Percentiles rank a stretch among this genome's conserved stretches.
phyloP scores from a whole-genome alignment of 495 filamentous ascomycete genomes.

The Aspergillus baeticus region DNA sequence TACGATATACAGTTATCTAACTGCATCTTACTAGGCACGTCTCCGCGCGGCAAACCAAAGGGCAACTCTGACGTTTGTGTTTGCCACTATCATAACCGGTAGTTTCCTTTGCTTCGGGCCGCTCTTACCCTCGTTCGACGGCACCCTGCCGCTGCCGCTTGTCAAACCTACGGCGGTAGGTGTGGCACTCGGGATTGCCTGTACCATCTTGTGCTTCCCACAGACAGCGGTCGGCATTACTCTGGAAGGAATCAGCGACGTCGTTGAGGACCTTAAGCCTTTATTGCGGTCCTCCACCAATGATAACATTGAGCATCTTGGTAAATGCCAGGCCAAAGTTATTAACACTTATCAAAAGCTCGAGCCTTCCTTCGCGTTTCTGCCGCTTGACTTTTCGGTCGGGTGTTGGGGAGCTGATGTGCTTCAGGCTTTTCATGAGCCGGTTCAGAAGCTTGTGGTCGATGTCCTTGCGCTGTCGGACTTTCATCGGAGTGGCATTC shows the following conservation, averaged over 20 bases:
- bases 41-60: conserved; percentile 41
- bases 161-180: conserved; percentile 38
- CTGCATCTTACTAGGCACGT: too few relatives aligned
- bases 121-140: conserved; percentile 36
- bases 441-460: conserved; percentile 16
- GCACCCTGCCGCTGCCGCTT: conserved; percentile 33
- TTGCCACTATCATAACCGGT: conserved; percentile 40
- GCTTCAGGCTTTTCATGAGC: conserved; percentile 19
- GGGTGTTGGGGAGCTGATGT: conserved; percentile 23
- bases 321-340: conserved; percentile 11
- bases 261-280: conserved; percentile 28
- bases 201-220: conserved; percentile 39
- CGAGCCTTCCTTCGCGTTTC: conserved; percentile 23
- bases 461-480: conserved; percentile 20
- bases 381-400: conserved; percentile 26
- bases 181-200: conserved; percentile 36
- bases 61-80: conserved; percentile 30
- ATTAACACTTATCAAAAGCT: conserved; percentile 17
- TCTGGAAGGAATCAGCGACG: conserved; percentile 32
- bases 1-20: too few relatives aligned
- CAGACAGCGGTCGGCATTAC: conserved; percentile 37
- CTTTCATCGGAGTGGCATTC: conserved; percentile 19
- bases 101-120: conserved; percentile 34
- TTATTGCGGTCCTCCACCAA: conserved; percentile 21
- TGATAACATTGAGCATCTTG: conserved; percentile 11